phyloP scores from a whole-genome alignment of 2,329 filamentous ascomycete species.

The Dothiorella sarmentorum region DNA sequence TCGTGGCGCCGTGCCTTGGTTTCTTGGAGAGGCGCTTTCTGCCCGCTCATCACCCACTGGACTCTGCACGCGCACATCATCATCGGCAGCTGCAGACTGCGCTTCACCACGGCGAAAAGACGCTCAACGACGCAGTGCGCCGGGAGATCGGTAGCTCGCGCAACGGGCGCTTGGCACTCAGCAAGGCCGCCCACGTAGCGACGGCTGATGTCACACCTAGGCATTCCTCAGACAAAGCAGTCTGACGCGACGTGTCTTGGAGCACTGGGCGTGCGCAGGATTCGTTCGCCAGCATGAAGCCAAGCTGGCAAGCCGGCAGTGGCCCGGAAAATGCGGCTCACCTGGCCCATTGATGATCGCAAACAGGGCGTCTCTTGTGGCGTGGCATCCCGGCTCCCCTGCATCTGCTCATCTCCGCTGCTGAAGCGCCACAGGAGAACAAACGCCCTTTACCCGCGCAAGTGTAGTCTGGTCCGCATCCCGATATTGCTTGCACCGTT shows the following conservation, averaged over 20 bases:
- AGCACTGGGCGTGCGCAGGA: background rate
- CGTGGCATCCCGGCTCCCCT: background rate
- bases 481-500: too few species aligned
- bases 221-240: too few species aligned
- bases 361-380: background rate
- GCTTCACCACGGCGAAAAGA: background rate
- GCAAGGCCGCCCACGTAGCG: background rate
- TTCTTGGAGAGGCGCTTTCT: too few species aligned
- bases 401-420: slow-evolving; percentile 1
- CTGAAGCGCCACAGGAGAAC: background rate
- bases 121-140: background rate
- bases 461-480: too few species aligned
- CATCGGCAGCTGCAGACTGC: too few species aligned
- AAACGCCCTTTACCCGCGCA: background rate
- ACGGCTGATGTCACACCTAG: slow-evolving; percentile 1
- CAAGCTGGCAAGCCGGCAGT: slow-evolving; percentile 7
- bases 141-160: slow-evolving; percentile 7
- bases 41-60: too few species aligned
- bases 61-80: too few species aligned
- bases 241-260: slow-evolving; percentile 5
- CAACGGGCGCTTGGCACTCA: slow-evolving; percentile 3
- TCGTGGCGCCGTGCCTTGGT: too few species aligned
- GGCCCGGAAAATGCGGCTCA: slow-evolving; percentile 2
- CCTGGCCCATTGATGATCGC: background rate
- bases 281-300: background rate